Conservation (phyloP, 2,329 filamentous ascomycete genomes). For the Didymella lethalis region DNA sequence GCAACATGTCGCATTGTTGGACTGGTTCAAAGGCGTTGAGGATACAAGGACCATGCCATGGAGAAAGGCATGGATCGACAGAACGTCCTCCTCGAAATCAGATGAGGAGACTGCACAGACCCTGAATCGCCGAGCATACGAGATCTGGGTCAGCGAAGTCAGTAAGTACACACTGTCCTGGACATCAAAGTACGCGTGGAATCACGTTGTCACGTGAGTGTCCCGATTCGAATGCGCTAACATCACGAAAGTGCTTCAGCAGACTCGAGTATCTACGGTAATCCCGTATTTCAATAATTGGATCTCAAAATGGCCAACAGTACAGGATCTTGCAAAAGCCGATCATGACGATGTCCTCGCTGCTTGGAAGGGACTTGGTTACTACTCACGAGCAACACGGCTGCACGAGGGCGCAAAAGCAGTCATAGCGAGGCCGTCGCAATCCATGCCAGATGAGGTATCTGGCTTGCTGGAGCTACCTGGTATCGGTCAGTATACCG, state of each 20-base stretch:
- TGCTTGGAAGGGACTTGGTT: constrained; percentile 68
- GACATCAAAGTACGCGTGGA: background rate
- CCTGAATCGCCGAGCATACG: constrained; percentile 66
- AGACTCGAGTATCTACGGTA: constrained; percentile 69
- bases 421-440: constrained; percentile 48
- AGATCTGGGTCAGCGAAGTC: constrained; percentile 72
- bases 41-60: constrained; percentile 49
- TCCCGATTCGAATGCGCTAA: background rate
- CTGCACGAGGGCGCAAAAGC: constrained; percentile 65
- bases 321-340: constrained; percentile 64
- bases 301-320: constrained; percentile 68
- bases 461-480: constrained; percentile 61
- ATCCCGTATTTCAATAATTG: constrained; percentile 70
- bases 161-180: constrained; percentile 48
- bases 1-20: constrained; percentile 32
- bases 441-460: constrained; percentile 56
- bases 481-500: constrained; percentile 69
- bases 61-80: constrained; percentile 65
- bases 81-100: constrained; percentile 38
- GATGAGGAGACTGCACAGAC: constrained; percentile 45
- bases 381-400: constrained; percentile 69
- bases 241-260: constrained; percentile 62
- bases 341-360: constrained; percentile 64
- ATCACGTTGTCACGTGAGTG: constrained; percentile 31
- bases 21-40: constrained; percentile 45